phyloP scores from a whole-genome alignment of 306 rosid species.

The Acmispon strigosus region DNA sequence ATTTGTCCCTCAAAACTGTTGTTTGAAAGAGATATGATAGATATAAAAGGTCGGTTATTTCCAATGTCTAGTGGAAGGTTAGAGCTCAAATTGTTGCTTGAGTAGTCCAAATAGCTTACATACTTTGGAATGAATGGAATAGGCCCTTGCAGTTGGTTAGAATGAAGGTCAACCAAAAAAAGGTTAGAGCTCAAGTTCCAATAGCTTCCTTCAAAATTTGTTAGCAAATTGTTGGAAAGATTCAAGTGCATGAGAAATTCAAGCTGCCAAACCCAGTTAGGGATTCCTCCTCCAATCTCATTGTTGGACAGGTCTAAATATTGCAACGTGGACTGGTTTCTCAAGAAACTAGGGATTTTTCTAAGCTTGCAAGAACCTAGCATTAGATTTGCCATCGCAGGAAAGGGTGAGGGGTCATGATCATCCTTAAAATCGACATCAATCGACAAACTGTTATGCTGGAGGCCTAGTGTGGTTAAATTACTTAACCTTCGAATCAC shows the following conservation, averaged over 20 bases:
- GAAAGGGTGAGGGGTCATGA: background rate
- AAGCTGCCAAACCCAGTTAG: slow-evolving; percentile 4
- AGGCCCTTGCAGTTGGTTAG: background rate
- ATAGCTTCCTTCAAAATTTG: background rate
- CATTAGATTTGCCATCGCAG: background rate
- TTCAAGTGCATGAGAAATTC: too few species aligned
- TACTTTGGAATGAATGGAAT: background rate
- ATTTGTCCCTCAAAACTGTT: slow-evolving; percentile 12
- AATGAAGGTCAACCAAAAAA: background rate
- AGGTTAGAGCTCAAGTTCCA: background rate
- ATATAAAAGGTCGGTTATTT: background rate
- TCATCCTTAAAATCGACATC: background rate
- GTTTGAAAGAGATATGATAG: slow-evolving; percentile 2
- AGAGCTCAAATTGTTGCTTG: slow-evolving; percentile 11
- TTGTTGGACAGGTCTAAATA: slow-evolving; percentile 32
- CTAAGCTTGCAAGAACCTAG: slow-evolving; percentile 32
- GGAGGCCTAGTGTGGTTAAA: slow-evolving; percentile 35
- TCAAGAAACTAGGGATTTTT: slow-evolving; percentile 31
- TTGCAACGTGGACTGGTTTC: background rate
- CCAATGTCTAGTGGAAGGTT: slow-evolving; percentile 16
- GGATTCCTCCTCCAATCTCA: slow-evolving; percentile 12
- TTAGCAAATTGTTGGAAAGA: background rate
- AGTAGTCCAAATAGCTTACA: slow-evolving; percentile 8
- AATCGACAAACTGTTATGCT: slow-evolving; percentile 27
- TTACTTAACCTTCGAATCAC: background rate